Conservation (phyloP, 192 early-diverging fungal species). For the Coemansia sp. region DNA sequence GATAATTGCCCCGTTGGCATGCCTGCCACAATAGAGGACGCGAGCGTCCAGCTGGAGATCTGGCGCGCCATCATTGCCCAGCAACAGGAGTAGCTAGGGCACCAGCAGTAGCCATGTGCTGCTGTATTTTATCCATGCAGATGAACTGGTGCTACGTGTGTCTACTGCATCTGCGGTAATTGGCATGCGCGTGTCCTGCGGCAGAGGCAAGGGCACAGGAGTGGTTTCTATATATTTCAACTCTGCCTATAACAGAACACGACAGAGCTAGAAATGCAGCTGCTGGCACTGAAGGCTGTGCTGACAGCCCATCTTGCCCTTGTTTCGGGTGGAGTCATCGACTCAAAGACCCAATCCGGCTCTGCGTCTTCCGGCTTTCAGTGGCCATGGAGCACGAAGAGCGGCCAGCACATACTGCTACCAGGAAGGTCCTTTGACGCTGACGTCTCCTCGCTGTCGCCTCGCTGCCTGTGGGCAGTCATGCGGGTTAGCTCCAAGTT, state of each 20-base stretch:
- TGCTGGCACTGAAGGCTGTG: too few species aligned
- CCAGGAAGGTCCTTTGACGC: slow-evolving; percentile 18
- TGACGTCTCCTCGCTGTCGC: slow-evolving; percentile 23
- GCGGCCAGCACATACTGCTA: slow-evolving; percentile 19
- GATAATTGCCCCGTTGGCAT: slow-evolving; percentile 44
- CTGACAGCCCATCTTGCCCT: neutral
- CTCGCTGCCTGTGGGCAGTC: slow-evolving; percentile 22
- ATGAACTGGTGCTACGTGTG: too few species aligned
- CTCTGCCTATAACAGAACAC: too few species aligned
- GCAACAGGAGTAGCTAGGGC: too few species aligned
- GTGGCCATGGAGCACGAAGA: slow-evolving; percentile 32
- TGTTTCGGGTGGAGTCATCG: neutral
- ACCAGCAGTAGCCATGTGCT: too few species aligned
- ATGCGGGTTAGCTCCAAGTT: slow-evolving; percentile 9
- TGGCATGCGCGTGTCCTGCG: too few species aligned
- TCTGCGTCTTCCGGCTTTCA: neutral
- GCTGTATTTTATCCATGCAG: too few species aligned
- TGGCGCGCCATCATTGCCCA: slow-evolving; percentile 22
- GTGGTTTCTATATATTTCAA: too few species aligned
- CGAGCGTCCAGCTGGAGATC: slow-evolving; percentile 48
- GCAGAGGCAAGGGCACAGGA: too few species aligned
- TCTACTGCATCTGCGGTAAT: too few species aligned
- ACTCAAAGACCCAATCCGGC: neutral
- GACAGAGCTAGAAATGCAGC: too few species aligned
- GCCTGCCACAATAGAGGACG: slow-evolving; percentile 81